These are phyloP conservation scores for Triticum urartu DNA, from an alignment of 176 grass and related monocot species.

Conservation along the genomic window DNA sequence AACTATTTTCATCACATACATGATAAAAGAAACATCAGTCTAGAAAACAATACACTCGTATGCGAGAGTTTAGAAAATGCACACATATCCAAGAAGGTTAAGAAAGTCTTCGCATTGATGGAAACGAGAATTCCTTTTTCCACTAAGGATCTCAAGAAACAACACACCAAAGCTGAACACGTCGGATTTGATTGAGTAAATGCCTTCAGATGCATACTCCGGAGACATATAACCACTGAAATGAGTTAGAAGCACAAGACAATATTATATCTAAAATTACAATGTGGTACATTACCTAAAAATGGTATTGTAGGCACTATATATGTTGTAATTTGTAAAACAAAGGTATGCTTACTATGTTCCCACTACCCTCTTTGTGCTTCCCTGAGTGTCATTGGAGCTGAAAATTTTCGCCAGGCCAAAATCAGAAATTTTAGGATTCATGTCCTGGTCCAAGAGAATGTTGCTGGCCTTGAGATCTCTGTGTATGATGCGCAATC, in stretches of 20 bases:
- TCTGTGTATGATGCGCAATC: conserved; percentile 19
- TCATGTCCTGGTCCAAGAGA: conserved; percentile 34
- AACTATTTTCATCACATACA: not conserved
- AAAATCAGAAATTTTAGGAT: conserved; percentile 47
- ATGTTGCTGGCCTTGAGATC: conserved; percentile 42
- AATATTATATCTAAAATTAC: not conserved
- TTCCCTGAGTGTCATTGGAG: conserved; percentile 29
- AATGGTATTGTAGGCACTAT: not conserved
- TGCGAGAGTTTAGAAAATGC: not conserved
- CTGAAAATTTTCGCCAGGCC: conserved; percentile 24
- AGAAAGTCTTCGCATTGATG: not conserved
- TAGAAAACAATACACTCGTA: not conserved
- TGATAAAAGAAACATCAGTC: not conserved
- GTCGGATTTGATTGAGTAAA: not conserved
- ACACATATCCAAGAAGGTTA: not conserved
- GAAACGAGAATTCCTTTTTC: not conserved
- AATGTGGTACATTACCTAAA: too few species aligned
- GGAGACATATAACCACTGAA: conserved; percentile 1
- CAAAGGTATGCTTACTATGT: conserved; percentile 36
- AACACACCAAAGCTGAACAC: not conserved
- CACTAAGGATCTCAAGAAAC: not conserved
- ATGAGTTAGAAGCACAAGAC: not conserved
- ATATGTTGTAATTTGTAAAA: not conserved
- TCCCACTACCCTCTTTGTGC: conserved; percentile 32
- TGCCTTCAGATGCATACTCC: not conserved